A percentile compares a stretch with the other conserved stretches of the same genome.
Conservation (phyloP, 192 early-diverging fungal species). For the Entophlyctis luteolus region DNA sequence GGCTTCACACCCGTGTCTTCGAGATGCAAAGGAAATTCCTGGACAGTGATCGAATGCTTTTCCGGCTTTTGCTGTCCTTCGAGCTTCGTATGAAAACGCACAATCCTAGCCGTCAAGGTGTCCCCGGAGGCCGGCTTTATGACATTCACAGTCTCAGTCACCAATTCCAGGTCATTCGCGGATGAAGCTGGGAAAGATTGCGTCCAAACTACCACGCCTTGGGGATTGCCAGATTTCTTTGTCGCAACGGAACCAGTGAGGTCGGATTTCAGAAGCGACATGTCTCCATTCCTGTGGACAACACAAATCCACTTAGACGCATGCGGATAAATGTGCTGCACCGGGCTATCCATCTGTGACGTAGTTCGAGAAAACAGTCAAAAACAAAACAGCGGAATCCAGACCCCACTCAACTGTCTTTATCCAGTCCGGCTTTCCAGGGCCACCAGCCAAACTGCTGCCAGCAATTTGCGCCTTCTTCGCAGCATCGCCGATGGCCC, state of each 20-base stretch:
- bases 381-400: neutral
- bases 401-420: neutral
- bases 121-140: neutral
- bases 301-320: neutral
- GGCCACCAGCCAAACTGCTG: neutral
- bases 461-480: neutral
- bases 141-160: slow-evolving; percentile 4
- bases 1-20: neutral
- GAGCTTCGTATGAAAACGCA: slow-evolving; percentile 5
- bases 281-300: neutral
- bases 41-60: neutral
- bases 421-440: slow-evolving; percentile 23
- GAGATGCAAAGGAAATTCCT: neutral
- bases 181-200: neutral
- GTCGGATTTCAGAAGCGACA: slow-evolving; percentile 3
- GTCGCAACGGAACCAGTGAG: neutral
- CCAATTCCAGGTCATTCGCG: neutral
- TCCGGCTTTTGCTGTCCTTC: neutral
- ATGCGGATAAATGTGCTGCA: slow-evolving; percentile 5
- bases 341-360: neutral
- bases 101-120: neutral
- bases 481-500: slow-evolving; percentile 11
- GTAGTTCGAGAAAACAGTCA: neutral
- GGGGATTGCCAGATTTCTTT: neutral
- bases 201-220: neutral